Evolutionary conservation across 805 yeast genomes (phyloP), one percentile per base, ranked within the genome.

Genomic region (Wickerhamomyces queroliae): DNA sequence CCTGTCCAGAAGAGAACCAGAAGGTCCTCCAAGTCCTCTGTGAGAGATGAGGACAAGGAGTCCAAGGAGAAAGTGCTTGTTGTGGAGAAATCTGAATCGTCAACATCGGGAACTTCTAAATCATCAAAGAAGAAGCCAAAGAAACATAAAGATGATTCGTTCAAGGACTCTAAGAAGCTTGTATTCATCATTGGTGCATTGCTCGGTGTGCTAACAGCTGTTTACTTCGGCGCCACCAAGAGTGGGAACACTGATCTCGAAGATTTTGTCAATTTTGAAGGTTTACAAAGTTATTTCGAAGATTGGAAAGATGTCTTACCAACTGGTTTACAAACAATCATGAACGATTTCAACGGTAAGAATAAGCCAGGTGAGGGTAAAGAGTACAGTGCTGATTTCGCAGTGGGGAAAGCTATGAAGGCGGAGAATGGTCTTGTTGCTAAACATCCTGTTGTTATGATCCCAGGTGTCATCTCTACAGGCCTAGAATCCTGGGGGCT

Each of bases 401-500:
- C 93, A 0, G 95, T 89, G 15, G 99, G 99, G 1, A 76, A 71
- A 49, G 64, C 72, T 32, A 63, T 91, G 69, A 64, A 63, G 27
- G 55, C 61, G 9, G 75, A 74, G 19, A 67, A 73, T 23, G 74
- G 78, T 28, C 63, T 78, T 22, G 56, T 67, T 0, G 70, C 80
- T 1, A 76, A 83, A 46, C 72, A 77, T 60, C 95, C 95, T 7
- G 95, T 93, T 12, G 75, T 93, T 4, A 74, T 93, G 80, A 87
- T 93, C 16, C 99, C 99, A 0, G 99, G 99, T 4, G 97, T 91
- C 12, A 86, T 87, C 39, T 85, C 96, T 24, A 90, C 98, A 0
- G 97, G 97, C 4, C 69, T 93, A 27, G 99, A 93, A 61, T 80
- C 89, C 35, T 93, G 99, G 99, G 83, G 95, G 0, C 67, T 86